These are phyloP conservation scores for Trametes sp. DNA, from an alignment of 1,284 basidiomycete genomes.

Conservation along the genomic window DNA sequence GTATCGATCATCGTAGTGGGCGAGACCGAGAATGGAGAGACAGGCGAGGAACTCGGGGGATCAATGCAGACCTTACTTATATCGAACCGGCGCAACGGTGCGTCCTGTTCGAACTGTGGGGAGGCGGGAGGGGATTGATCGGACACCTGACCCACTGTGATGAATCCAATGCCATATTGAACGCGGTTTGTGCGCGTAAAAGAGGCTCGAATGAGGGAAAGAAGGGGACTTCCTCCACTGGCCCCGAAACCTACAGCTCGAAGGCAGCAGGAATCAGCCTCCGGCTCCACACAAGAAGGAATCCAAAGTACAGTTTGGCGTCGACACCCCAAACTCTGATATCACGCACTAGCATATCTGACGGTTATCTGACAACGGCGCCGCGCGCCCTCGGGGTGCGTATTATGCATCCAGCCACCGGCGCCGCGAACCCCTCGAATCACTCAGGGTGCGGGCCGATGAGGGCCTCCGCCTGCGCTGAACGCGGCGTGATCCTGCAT, in stretches of 20 bases:
- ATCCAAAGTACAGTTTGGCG: neutral
- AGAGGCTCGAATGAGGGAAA: too few relatives aligned
- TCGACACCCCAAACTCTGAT: neutral
- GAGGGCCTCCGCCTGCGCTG: slow-evolving; percentile 9
- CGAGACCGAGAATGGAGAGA: too few relatives aligned
- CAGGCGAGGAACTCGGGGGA: too few relatives aligned
- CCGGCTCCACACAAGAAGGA: neutral
- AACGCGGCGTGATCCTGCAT: slow-evolving; percentile 19
- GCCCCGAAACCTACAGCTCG: neutral
- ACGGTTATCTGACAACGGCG: neutral
- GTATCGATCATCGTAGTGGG: too few relatives aligned
- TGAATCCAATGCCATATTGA: neutral
- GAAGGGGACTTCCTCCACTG: too few relatives aligned
- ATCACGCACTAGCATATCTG: neutral
- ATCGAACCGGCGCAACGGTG: neutral
- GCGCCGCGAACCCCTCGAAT: neutral
- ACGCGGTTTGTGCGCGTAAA: neutral
- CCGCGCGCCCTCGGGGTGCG: too few relatives aligned
- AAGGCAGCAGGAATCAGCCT: neutral
- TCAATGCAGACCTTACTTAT: too few relatives aligned
- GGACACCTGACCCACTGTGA: neutral
- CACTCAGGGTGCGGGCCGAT: slow-evolving; percentile 6
- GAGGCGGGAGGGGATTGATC: neutral
- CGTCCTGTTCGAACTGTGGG: neutral
- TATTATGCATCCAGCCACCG: too few relatives aligned